Evolutionary conservation across 345 rosid genomes (phyloP), one percentile per base, ranked within the genome.

Genomic region (Salix purpurea): DNA sequence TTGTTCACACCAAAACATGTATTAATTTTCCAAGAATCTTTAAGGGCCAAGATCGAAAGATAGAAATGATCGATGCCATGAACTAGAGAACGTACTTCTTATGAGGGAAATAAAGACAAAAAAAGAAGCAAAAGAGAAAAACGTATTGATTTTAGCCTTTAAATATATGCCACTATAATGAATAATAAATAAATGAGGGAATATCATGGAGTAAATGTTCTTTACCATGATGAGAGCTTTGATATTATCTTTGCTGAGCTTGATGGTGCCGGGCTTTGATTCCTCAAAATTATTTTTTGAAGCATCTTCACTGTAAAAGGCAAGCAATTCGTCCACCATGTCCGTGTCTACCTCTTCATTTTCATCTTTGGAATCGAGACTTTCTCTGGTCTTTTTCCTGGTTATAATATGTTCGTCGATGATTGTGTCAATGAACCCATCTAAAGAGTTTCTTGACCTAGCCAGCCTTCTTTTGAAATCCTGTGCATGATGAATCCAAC

Each of bases 171-270:
- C 39, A 1, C 16, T 32, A 7, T 6, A 21, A 28, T 65, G 2
- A 32, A 7, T 23, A 9, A 3, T 30, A 65, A 65, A 65, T 30
- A 44, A 40, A 64, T 14, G 4, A 36, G 14, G 37, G 16, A 15
- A 13, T 10, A 12, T 10, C 21, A 65, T 30, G 28, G 39, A 44
- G 12, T 28, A 11, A 7, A 44, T 18, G 46, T 46, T 36, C 11
- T 11, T 24, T 77, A 81, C 84, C 80, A 81, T 81, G 61, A 81
- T 73, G 71, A 81, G 50, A 28, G 80, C 80, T 65, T 81, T 81
- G 74, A 81, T 81, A 71, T 81, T 73, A 40, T 76, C 80, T 74
- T 62, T 77, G 4, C 74, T 81, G 67, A 81, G 67, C 76, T 39
- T 77, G 60, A 81, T 8, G 7, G 84, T 73, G 0, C 37, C 37